These are phyloP conservation scores for Taiozyma onychis DNA, from an alignment of 1,139 yeast species.

Conservation along the genomic window DNA sequence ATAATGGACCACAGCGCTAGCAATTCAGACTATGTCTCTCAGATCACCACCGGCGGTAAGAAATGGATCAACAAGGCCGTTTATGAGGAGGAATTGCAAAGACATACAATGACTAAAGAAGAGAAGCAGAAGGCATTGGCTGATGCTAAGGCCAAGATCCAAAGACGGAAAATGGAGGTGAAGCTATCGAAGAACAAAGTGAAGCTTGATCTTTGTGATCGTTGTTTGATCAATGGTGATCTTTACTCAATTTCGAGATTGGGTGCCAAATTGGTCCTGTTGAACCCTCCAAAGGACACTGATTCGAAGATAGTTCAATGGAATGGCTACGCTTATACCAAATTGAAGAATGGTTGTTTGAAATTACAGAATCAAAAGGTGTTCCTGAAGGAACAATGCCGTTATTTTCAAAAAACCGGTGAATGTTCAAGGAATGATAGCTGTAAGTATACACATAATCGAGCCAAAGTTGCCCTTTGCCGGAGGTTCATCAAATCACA, in stretches of 20 bases:
- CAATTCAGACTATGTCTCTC: constrained; percentile 26
- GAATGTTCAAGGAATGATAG: constrained; percentile 43
- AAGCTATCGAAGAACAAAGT: constrained; percentile 26
- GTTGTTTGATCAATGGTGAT: constrained; percentile 31
- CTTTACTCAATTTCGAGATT: constrained; percentile 32
- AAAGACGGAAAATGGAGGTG: constrained; percentile 13
- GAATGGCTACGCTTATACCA: constrained; percentile 29
- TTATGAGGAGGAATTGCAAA: constrained; percentile 31
- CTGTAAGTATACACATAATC: constrained; percentile 55
- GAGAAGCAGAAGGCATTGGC: constrained; percentile 18
- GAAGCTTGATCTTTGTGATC: constrained; percentile 33
- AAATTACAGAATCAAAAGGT: constrained; percentile 19
- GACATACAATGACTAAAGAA: constrained; percentile 20
- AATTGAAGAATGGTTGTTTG: constrained; percentile 30
- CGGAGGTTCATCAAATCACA: constrained; percentile 39
- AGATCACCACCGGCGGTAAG: constrained; percentile 33
- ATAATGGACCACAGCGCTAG: constrained; percentile 21
- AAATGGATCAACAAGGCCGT: constrained; percentile 33
- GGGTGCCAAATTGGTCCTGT: constrained; percentile 33
- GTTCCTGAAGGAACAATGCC: constrained; percentile 30
- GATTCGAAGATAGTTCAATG: constrained; percentile 24
- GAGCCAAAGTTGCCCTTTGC: constrained; percentile 49
- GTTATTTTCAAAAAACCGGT: constrained; percentile 28
- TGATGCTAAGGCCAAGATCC: constrained; percentile 10
- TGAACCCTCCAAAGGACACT: constrained; percentile 20